These are phyloP conservation scores for Sonneratia caseolaris DNA, from an alignment of 345 rosid genomes.

Conservation along the genomic window DNA sequence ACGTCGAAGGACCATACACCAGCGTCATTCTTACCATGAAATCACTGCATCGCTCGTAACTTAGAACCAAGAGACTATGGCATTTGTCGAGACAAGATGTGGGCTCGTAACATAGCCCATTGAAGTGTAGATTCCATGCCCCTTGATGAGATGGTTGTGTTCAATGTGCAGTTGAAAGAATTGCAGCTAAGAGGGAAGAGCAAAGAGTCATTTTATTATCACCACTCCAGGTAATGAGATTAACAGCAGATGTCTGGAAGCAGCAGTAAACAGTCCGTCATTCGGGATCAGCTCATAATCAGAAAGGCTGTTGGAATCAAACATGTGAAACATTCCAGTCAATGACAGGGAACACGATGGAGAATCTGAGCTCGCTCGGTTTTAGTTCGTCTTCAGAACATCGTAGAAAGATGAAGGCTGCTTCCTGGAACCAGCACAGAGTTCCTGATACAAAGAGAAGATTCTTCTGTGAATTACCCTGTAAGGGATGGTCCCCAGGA, in stretches of 20 bases:
- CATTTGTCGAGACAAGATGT: too few species aligned
- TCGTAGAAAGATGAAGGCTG: slow-evolving; percentile 53
- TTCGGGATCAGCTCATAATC: not conserved
- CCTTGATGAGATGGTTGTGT: not conserved
- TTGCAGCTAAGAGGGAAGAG: not conserved
- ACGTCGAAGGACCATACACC: too few species aligned
- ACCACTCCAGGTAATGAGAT: not conserved
- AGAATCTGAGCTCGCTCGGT: not conserved
- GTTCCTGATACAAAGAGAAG: slow-evolving; percentile 39
- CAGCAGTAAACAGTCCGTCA: not conserved
- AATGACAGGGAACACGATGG: not conserved
- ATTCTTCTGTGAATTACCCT: not conserved
- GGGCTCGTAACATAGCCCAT: too few species aligned
- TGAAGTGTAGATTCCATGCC: too few species aligned
- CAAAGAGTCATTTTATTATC: not conserved
- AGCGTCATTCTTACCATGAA: too few species aligned
- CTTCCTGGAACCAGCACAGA: slow-evolving; percentile 40
- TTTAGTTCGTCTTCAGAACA: slow-evolving; percentile 31
- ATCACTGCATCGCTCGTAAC: too few species aligned
- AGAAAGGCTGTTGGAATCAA: not conserved
- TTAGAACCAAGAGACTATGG: too few species aligned
- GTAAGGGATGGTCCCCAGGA: not conserved
- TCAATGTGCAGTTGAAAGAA: not conserved
- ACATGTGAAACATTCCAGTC: not conserved
- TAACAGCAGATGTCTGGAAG: not conserved